phyloP scores from a whole-genome alignment of 805 yeast genomes.

The Saccharomycopsis synnaedendra region DNA sequence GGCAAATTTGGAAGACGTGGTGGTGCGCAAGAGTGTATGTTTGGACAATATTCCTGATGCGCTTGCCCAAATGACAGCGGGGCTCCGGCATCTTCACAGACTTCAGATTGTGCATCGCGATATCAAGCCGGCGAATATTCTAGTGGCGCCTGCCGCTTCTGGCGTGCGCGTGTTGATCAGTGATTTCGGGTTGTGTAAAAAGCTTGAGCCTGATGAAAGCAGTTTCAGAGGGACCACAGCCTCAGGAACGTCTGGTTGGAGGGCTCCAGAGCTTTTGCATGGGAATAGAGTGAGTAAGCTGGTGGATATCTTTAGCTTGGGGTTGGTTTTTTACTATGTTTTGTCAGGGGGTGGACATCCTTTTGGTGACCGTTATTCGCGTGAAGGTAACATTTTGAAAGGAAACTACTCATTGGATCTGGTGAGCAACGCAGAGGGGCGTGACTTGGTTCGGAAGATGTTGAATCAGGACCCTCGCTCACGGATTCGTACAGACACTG shows the following conservation, averaged over 20 bases:
- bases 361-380: constrained; percentile 79
- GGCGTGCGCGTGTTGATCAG: constrained; percentile 64
- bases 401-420: constrained; percentile 43
- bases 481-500: constrained; percentile 60
- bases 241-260: constrained; percentile 97
- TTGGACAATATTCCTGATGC: constrained; percentile 32
- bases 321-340: constrained; percentile 87
- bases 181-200: constrained; percentile 93
- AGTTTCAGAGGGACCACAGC: constrained; percentile 90
- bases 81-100: constrained; percentile 78
- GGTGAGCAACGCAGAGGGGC: constrained; percentile 39
- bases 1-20: constrained; percentile 77
- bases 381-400: constrained; percentile 82
- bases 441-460: constrained; percentile 65
- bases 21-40: constrained; percentile 34
- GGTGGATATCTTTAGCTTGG: constrained; percentile 87
- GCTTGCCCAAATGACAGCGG: constrained; percentile 68
- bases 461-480: constrained; percentile 49
- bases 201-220: constrained; percentile 83
- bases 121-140: constrained; percentile 30
- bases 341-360: constrained; percentile 83
- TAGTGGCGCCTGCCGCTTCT: constrained; percentile 14
- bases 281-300: constrained; percentile 36
- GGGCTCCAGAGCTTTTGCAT: constrained; percentile 82
- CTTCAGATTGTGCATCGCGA: constrained; percentile 91